phyloP scores from a whole-genome alignment of 2,329 filamentous ascomycete species.

The Paecilomyces niveus region DNA sequence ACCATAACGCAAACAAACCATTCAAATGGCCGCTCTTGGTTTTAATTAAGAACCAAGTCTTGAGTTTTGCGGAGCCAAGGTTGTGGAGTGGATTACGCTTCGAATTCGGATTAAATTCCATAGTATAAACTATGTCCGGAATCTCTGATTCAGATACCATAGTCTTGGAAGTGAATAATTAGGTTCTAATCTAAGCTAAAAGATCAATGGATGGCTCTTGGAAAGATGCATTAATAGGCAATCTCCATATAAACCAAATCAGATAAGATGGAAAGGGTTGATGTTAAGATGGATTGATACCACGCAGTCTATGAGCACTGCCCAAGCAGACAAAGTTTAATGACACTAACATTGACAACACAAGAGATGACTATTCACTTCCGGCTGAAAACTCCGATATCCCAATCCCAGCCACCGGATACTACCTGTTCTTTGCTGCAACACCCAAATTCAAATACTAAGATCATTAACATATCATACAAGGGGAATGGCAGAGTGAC shows the following conservation, averaged over 20 bases:
- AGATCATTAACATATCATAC: neutral
- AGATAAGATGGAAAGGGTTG: neutral
- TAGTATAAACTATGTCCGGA: too few species aligned
- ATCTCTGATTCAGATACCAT: too few species aligned
- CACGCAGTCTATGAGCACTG: neutral
- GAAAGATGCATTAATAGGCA: neutral
- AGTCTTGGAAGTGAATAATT: too few species aligned
- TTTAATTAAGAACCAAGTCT: too few species aligned
- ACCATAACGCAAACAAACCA: too few species aligned
- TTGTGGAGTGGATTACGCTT: too few species aligned
- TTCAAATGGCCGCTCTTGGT: too few species aligned
- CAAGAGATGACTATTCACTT: neutral
- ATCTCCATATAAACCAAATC: neutral
- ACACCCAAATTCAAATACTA: neutral
- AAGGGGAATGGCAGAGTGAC: neutral
- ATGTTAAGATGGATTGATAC: neutral
- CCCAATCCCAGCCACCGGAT: neutral
- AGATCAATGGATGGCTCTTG: too few species aligned
- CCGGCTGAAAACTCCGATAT: neutral
- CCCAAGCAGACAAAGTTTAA: neutral
- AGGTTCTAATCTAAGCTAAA: too few species aligned
- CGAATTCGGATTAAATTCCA: too few species aligned
- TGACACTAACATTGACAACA: neutral
- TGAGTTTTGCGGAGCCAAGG: too few species aligned
- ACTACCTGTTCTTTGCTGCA: neutral